A percentile compares a stretch with the other conserved stretches of the same genome.
These are phyloP conservation scores for Paspalum vaginatum DNA, from an alignment of 176 grass and related monocot species.

Conservation along the genomic window DNA sequence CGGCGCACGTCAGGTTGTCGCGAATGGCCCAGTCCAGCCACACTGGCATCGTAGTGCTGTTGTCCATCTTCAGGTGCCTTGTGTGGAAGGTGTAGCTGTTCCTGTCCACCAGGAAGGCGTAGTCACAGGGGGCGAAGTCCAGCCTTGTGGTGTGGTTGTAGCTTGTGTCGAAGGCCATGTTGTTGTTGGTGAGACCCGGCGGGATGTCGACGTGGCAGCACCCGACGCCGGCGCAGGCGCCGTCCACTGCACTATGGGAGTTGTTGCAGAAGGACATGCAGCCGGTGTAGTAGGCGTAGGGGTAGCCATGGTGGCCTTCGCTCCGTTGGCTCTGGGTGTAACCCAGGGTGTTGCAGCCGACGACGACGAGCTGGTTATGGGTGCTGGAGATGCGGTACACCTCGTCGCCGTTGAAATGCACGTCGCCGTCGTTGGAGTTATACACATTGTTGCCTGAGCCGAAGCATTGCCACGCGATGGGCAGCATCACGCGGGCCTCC, in stretches of 20 bases:
- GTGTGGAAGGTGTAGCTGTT: not conserved
- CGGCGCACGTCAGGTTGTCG: not conserved
- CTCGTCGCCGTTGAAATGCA: not conserved
- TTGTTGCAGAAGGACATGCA: constrained; percentile 29
- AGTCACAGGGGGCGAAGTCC: constrained; percentile 22
- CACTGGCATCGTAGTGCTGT: not conserved
- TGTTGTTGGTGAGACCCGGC: not conserved
- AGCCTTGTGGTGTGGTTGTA: fast-evolving
- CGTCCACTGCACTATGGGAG: not conserved
- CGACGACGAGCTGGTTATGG: not conserved
- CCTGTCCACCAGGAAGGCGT: constrained; percentile 32
- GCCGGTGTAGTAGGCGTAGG: not conserved
- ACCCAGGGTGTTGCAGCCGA: constrained; percentile 26
- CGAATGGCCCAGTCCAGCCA: constrained; percentile 34
- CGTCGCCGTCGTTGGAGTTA: not conserved
- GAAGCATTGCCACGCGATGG: constrained; percentile 29
- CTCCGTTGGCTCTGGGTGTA: not conserved
- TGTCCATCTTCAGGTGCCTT: not conserved
- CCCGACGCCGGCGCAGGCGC: not conserved
- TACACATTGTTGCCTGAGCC: not conserved
- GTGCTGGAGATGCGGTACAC: constrained; percentile 24
- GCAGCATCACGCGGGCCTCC: constrained; percentile 26
- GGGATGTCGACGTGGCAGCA: constrained; percentile 30
- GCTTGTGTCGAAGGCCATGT: not conserved
- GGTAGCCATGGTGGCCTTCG: not conserved